These are phyloP conservation scores for Chlorella sp. DNA, from an alignment of 139 green algal genomes.

Conservation along the genomic window DNA sequence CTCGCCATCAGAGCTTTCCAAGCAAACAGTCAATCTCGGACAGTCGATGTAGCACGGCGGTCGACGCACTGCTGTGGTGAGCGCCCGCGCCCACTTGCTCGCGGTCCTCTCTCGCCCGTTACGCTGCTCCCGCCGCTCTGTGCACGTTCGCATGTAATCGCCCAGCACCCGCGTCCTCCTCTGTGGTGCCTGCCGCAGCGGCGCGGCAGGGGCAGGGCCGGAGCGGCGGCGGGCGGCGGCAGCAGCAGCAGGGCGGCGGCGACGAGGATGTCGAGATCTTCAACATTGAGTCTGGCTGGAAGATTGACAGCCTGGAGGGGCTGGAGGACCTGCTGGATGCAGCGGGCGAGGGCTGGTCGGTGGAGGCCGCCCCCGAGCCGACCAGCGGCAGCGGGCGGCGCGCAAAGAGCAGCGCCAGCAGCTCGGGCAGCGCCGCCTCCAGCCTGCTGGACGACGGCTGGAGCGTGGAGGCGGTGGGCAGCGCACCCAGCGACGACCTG, in stretches of 20 bases:
- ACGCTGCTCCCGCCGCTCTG: too few species aligned
- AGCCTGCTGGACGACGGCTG: slow-evolving; percentile 7
- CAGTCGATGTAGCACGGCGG: too few species aligned
- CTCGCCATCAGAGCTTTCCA: too few species aligned
- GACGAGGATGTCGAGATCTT: slow-evolving; percentile 55
- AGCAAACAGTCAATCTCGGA: too few species aligned
- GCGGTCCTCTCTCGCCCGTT: too few species aligned
- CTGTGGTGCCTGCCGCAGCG: slow-evolving; percentile 7
- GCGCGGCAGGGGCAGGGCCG: background rate
- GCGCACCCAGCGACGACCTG: background rate
- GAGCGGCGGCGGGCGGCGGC: background rate
- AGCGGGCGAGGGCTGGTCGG: background rate
- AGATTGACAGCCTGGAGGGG: slow-evolving; percentile 35
- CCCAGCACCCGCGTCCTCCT: too few species aligned
- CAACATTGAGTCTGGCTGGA: slow-evolving; percentile 53
- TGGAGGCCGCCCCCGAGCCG: slow-evolving; percentile 1
- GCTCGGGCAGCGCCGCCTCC: background rate
- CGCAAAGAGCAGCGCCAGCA: too few species aligned
- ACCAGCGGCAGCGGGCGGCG: slow-evolving; percentile 6
- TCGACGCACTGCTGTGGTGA: too few species aligned
- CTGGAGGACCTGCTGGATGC: slow-evolving; percentile 13
- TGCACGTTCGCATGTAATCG: too few species aligned
- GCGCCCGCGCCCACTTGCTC: too few species aligned
- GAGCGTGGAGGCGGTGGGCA: slow-evolving; percentile 12
- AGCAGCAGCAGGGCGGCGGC: background rate